These are phyloP conservation scores for Gentiana straminea DNA, from an alignment of 257 asterid species.

Conservation along the genomic window DNA sequence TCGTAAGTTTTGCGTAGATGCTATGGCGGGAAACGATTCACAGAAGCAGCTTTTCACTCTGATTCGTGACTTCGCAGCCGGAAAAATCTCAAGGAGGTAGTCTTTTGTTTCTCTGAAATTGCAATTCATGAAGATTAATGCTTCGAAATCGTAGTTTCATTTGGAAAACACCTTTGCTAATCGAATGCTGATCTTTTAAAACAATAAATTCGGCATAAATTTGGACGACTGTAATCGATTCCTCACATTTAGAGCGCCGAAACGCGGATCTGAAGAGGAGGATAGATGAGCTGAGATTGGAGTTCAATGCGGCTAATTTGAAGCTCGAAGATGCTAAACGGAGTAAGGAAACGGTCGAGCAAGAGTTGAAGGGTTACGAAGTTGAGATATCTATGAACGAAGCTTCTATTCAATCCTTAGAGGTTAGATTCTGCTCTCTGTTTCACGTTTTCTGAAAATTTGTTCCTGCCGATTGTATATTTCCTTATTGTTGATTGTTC, in stretches of 20 bases:
- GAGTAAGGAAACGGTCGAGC: constrained; percentile 50
- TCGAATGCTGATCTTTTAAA: too few species aligned
- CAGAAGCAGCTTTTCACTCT: constrained; percentile 49
- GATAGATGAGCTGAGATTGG: constrained; percentile 45
- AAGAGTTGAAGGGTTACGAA: constrained; percentile 64
- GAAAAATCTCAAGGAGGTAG: constrained; percentile 81
- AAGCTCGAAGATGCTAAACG: constrained; percentile 56
- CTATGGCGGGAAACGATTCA: constrained; percentile 81
- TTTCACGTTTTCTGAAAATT: too few species aligned
- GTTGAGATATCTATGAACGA: constrained; percentile 53
- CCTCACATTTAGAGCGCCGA: constrained; percentile 39
- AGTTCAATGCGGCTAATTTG: constrained; percentile 32
- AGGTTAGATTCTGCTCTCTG: constrained; percentile 24
- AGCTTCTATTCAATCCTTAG: constrained; percentile 49
- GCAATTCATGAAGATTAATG: background rate
- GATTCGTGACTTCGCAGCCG: constrained; percentile 57
- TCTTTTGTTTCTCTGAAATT: background rate
- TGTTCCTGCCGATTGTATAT: too few species aligned
- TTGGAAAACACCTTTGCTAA: too few species aligned
- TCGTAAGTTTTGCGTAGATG: too few species aligned
- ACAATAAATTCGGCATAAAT: too few species aligned
- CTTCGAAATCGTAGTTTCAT: background rate
- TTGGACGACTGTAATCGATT: too few species aligned
- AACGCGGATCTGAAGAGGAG: constrained; percentile 46
- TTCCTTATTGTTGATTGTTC: too few species aligned